These are phyloP conservation scores for Colletotrichum destructivum DNA, from an alignment of 2,329 filamentous ascomycete genomes.

Conservation along the genomic window DNA sequence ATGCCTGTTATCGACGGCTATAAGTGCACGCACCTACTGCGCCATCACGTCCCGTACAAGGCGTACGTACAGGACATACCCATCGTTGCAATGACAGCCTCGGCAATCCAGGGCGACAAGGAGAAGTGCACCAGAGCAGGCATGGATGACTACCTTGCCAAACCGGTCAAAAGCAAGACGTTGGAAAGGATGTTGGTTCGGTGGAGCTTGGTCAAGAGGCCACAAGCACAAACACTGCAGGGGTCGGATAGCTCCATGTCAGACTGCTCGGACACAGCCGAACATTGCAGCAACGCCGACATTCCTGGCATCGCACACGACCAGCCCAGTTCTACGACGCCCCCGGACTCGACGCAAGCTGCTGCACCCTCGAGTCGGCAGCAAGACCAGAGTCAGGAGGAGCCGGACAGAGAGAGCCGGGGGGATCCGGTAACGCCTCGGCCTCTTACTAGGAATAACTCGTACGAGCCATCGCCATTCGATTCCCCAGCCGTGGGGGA, in stretches of 20 bases:
- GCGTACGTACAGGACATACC: constrained; percentile 73
- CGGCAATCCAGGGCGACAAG: constrained; percentile 81
- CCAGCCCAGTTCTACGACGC: neutral
- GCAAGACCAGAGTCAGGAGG: neutral
- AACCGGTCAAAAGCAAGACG: constrained; percentile 78
- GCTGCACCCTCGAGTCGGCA: neutral
- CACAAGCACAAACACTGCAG: constrained; percentile 27
- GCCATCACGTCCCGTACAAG: constrained; percentile 77
- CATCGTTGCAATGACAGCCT: constrained; percentile 87
- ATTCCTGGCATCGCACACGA: constrained; percentile 53
- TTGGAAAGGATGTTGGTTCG: constrained; percentile 81
- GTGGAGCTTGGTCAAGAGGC: constrained; percentile 67
- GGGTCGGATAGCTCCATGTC: constrained; percentile 49
- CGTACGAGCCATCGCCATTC: constrained; percentile 60
- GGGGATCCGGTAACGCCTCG: constrained; percentile 57
- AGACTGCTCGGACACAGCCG: constrained; percentile 63
- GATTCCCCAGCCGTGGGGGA: constrained; percentile 53
- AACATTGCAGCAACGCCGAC: constrained; percentile 59
- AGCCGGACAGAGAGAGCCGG: constrained; percentile 24
- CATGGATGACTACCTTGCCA: constrained; percentile 84
- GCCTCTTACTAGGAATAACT: constrained; percentile 55
- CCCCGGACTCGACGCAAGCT: neutral
- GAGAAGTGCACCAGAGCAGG: constrained; percentile 82
- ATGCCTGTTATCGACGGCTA: constrained; percentile 86
- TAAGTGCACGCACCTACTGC: constrained; percentile 80